A percentile compares a stretch with the other conserved stretches of the same genome.
Conservation (phyloP, 202 grass and related monocot species). For the Digitaria exilis region DNA sequence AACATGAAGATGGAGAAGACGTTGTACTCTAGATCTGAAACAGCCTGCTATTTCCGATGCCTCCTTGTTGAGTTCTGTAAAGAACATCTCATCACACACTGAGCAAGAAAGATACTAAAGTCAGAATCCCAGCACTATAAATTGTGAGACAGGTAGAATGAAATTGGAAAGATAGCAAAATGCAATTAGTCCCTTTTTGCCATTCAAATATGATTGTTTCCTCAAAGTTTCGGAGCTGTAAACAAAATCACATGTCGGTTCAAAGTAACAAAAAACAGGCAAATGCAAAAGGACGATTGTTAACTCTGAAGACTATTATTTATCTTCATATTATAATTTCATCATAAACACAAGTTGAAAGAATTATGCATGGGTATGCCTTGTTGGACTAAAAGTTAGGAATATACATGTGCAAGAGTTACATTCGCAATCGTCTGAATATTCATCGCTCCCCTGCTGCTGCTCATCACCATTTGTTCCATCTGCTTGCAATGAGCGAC, state of each 20-base stretch:
- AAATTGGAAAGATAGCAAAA: neutral
- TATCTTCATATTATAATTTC: neutral
- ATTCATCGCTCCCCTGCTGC: conserved; percentile 28
- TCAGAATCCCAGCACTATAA: conserved; percentile 22
- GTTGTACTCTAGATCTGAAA: conserved; percentile 77
- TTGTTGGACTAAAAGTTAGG: conserved; percentile 6
- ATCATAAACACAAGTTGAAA: neutral
- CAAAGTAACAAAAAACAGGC: neutral
- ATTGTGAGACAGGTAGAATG: neutral
- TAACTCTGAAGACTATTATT: neutral
- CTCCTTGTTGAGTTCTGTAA: conserved; percentile 77
- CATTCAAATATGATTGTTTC: neutral
- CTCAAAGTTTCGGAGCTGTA: neutral
- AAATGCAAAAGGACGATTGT: neutral
- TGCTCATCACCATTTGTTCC: conserved; percentile 21
- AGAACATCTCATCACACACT: conserved; percentile 82
- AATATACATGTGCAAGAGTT: conserved; percentile 74
- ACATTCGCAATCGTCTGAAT: conserved; percentile 51
- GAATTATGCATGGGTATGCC: neutral
- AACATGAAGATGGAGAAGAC: conserved; percentile 72
- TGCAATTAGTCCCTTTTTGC: neutral
- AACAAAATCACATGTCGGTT: neutral
- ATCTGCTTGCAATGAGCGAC: conserved; percentile 49
- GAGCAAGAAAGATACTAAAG: conserved; percentile 33
- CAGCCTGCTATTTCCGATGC: conserved; percentile 70